Evolutionary conservation across 2,329 filamentous ascomycete species (phyloP).

Genomic region (Fusarium subtropicale): DNA sequence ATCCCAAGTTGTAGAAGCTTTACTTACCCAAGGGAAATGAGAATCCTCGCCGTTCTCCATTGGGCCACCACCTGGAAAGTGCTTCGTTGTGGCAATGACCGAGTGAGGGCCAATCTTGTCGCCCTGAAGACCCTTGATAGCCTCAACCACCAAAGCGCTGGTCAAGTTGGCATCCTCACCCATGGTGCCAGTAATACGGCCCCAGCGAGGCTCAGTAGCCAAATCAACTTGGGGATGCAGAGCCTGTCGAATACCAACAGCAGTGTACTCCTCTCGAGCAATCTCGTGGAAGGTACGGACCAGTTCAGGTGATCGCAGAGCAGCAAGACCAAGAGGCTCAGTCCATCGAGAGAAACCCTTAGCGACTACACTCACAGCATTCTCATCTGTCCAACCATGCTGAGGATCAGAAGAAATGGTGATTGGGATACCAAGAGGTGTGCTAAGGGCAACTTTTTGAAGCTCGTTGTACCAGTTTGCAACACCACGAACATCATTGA

Average conservation of each 20-base stretch:
- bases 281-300: slow-evolving; percentile 61
- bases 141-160: slow-evolving; percentile 54
- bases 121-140: slow-evolving; percentile 62
- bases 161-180: slow-evolving; percentile 61
- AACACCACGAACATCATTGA: slow-evolving; percentile 53
- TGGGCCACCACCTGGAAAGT: slow-evolving; percentile 64
- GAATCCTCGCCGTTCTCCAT: slow-evolving; percentile 63
- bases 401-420: slow-evolving; percentile 62
- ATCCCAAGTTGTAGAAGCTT: background rate
- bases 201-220: slow-evolving; percentile 64
- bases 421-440: slow-evolving; percentile 61
- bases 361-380: slow-evolving; percentile 46
- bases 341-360: slow-evolving; percentile 64
- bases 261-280: slow-evolving; percentile 59
- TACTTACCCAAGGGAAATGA: slow-evolving; percentile 57
- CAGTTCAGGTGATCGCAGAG: slow-evolving; percentile 57
- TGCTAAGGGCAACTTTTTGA: slow-evolving; percentile 57
- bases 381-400: slow-evolving; percentile 56
- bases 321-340: slow-evolving; percentile 62
- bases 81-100: slow-evolving; percentile 63
- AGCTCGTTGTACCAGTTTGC: slow-evolving; percentile 57
- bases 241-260: slow-evolving; percentile 57
- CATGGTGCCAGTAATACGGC: slow-evolving; percentile 58
- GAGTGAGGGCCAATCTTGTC: slow-evolving; percentile 56
- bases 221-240: slow-evolving; percentile 65